Base-by-base conservation (phyloP, 2,329 filamentous ascomycete species). In the Incumbomyces delicatus region DNA sequence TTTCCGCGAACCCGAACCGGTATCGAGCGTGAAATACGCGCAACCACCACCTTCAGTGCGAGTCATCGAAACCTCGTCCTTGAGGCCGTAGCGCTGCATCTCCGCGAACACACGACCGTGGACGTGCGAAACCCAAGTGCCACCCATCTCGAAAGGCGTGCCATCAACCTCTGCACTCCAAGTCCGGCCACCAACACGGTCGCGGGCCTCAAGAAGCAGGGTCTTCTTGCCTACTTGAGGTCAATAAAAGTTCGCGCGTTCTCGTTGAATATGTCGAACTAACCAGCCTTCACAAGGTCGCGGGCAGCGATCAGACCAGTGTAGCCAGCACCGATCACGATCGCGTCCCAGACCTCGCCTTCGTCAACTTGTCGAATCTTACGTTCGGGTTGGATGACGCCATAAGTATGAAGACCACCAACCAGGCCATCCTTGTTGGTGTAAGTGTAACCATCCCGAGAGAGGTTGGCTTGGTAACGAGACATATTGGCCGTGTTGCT, bases 291-390 rank as follows among this genome's bases (percentile, higher is more conserved):
- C 4, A 58, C 38, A 27, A 27, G 22, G 34, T 64, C 61, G 3
- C 61, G 53, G 7, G 57, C 49, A 1, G 63, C 60, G 0, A 54
- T 60, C 1, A 66, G 50, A 14, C 60, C 61, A 12, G 57, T 47
- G 41, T 62, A 64, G 7, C 61, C 62, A 1, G 53, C 81, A 98
- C 92, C 77, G 85, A 96, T 81, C 85, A 92, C 73, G 96, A 98
- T 85, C 8, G 22, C 22, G 8, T 27, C 22, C 5, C 4, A 27
- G 8, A 8, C 22, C 4, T 5, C 4, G 22, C 22, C 22, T 8
- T 4, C 4, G 5, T 4, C 5, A n/a, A n/a, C n/a, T 5, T 27
- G 22, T 5, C 8, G 4, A 8, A 27, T 27, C 5, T 27, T 4
- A 4, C 8, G 22, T 27, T 4, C 5, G 5, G 22, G 22, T 27